Evolutionary conservation across 2,329 filamentous ascomycete genomes (phyloP).

Genomic region (Didymellaceae sp.): DNA sequence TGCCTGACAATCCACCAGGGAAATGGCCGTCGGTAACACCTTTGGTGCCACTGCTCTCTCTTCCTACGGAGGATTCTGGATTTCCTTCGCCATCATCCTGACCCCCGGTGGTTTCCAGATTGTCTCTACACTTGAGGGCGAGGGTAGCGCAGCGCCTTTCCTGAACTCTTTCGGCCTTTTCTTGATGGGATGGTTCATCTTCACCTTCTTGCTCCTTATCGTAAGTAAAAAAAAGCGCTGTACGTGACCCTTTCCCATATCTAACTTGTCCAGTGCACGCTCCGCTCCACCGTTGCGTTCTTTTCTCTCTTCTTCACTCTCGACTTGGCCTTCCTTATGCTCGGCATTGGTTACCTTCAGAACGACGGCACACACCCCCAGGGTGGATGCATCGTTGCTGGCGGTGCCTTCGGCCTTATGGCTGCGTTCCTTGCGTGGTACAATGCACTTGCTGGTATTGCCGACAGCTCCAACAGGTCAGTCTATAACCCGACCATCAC

Average conservation of each 20-base stretch:
- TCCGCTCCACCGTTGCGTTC: constrained; percentile 66
- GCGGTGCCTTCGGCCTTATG: constrained; percentile 60
- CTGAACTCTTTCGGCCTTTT: constrained; percentile 64
- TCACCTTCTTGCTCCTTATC: constrained; percentile 64
- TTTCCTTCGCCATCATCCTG: constrained; percentile 65
- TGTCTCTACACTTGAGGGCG: constrained; percentile 50
- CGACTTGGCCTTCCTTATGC: constrained; percentile 64
- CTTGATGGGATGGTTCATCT: constrained; percentile 66
- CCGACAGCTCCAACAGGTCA: constrained; percentile 60
- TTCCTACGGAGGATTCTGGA: constrained; percentile 69
- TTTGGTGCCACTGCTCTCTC: constrained; percentile 68
- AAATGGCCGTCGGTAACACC: constrained; percentile 66
- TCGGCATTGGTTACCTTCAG: constrained; percentile 62
- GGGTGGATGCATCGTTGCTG: constrained; percentile 56
- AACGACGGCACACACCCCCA: constrained; percentile 52
- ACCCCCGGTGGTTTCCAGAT: constrained; percentile 61
- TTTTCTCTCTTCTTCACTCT: constrained; percentile 65
- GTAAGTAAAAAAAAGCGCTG: no score
- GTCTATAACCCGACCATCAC: constrained; percentile 9
- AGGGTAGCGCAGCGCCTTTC: constrained; percentile 48
- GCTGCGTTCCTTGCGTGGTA: constrained; percentile 63
- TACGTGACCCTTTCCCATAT: no score
- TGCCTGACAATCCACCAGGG: constrained; percentile 44
- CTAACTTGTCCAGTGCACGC: no score
- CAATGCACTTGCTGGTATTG: constrained; percentile 62